These are phyloP conservation scores for Albatrellus ellisii DNA, from an alignment of 768 basidiomycete genomes.

Conservation along the genomic window DNA sequence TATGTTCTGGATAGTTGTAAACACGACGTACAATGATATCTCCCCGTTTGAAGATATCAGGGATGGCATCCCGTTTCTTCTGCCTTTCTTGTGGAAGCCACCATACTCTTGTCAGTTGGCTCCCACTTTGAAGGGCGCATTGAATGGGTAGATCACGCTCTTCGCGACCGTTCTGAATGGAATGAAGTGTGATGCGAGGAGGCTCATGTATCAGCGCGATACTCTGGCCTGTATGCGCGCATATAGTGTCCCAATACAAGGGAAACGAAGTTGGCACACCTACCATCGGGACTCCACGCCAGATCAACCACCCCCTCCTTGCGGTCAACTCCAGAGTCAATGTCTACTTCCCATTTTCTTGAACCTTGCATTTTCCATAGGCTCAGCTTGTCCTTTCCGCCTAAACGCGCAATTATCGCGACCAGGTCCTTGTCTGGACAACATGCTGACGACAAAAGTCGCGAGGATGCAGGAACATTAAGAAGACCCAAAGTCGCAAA, in stretches of 20 bases:
- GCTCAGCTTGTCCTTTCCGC: slow-evolving; percentile 54
- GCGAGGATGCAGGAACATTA: slow-evolving; percentile 41
- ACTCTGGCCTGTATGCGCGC: slow-evolving; percentile 39
- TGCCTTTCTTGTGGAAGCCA: slow-evolving; percentile 50
- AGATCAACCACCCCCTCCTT: slow-evolving; percentile 42
- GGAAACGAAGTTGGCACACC: slow-evolving; percentile 6
- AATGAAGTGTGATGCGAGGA: slow-evolving; percentile 55
- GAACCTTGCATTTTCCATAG: slow-evolving; percentile 74
- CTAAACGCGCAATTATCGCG: slow-evolving; percentile 50
- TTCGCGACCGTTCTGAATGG: slow-evolving; percentile 61
- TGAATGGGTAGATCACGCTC: slow-evolving; percentile 33
- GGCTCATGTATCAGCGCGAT: slow-evolving; percentile 65
- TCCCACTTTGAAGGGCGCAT: slow-evolving; percentile 10
- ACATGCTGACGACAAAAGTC: slow-evolving; percentile 51
- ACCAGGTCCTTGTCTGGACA: slow-evolving; percentile 81
- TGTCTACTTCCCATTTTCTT: slow-evolving; percentile 73
- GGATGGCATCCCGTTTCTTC: slow-evolving; percentile 31
- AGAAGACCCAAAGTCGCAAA: slow-evolving; percentile 47
- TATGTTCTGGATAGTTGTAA: slow-evolving; percentile 1
- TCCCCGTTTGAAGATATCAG: slow-evolving; percentile 65
- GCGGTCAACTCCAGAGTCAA: slow-evolving; percentile 26
- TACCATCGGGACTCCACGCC: slow-evolving; percentile 80
- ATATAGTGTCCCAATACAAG: slow-evolving; percentile 21
- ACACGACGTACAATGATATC: slow-evolving; percentile 40
- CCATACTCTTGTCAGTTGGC: slow-evolving; percentile 43